Conservation (phyloP, 139 green algal species). For the Coelastrella sp. region DNA sequence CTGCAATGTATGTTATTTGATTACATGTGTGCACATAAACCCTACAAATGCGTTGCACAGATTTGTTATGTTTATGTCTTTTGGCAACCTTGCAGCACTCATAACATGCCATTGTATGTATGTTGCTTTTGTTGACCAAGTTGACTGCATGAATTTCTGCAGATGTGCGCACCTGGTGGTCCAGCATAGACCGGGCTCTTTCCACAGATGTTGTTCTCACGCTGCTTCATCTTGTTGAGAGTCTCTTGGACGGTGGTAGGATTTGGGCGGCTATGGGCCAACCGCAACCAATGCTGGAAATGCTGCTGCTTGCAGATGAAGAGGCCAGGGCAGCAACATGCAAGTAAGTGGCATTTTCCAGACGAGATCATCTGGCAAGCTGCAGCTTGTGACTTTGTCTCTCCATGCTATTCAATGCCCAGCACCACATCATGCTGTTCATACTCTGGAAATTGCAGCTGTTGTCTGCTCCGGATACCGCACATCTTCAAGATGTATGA, state of each 20-base stretch:
- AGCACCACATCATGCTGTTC: background rate
- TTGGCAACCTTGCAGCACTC: too few relatives aligned
- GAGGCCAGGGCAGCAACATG: slow-evolving; percentile 17
- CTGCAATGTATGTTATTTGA: too few relatives aligned
- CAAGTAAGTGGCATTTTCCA: background rate
- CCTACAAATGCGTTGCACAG: too few relatives aligned
- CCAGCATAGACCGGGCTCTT: background rate
- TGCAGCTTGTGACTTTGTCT: background rate
- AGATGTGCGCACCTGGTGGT: slow-evolving; percentile 17
- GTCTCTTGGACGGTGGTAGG: slow-evolving; percentile 6
- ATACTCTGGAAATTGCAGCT: background rate
- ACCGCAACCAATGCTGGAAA: slow-evolving; percentile 25
- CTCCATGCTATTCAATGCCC: background rate
- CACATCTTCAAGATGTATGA: background rate
- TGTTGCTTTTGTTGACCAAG: background rate
- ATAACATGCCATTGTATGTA: background rate
- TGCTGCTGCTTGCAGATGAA: slow-evolving; percentile 36
- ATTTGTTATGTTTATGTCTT: too few relatives aligned
- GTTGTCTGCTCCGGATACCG: background rate
- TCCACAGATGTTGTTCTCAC: background rate
- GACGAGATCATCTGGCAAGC: background rate
- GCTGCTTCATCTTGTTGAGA: slow-evolving; percentile 9
- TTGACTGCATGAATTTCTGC: too few relatives aligned
- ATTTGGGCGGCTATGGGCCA: slow-evolving; percentile 25
- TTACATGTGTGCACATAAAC: too few relatives aligned